phyloP scores from a whole-genome alignment of 2,329 filamentous ascomycete genomes.

The Malbranchea cinnamomea region DNA sequence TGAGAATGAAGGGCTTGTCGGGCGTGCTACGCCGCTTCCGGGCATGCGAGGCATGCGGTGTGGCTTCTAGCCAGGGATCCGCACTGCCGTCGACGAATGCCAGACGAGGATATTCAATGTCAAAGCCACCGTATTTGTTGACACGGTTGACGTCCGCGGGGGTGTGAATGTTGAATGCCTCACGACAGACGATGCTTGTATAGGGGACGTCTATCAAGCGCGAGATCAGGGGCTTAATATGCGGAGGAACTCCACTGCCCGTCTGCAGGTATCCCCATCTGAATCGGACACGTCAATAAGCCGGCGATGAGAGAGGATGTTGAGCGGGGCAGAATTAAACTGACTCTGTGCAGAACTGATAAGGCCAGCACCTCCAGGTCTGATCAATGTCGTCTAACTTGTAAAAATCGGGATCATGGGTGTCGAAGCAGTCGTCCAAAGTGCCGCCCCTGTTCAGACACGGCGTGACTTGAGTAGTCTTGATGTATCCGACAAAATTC shows the following conservation, averaged over 20 bases:
- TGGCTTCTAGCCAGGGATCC: slow-evolving; percentile 67
- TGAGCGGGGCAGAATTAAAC: too few relatives aligned
- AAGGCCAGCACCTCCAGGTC: slow-evolving; percentile 40
- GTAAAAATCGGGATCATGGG: slow-evolving; percentile 34
- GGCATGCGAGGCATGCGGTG: slow-evolving; percentile 51
- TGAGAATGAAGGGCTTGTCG: slow-evolving; percentile 57
- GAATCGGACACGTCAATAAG: slow-evolving; percentile 1
- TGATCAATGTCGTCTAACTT: slow-evolving; percentile 28
- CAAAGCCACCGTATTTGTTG: slow-evolving; percentile 63
- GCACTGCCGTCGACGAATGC: slow-evolving; percentile 63
- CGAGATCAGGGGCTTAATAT: slow-evolving; percentile 55
- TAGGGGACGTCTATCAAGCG: slow-evolving; percentile 53
- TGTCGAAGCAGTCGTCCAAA: slow-evolving; percentile 38
- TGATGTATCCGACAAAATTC: slow-evolving; percentile 43
- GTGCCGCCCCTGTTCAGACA: slow-evolving; percentile 23
- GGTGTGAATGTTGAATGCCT: slow-evolving; percentile 53
- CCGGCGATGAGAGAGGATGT: not conserved
- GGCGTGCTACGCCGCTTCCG: slow-evolving; percentile 43
- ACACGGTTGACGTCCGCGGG: slow-evolving; percentile 49
- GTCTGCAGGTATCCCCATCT: slow-evolving; percentile 70
- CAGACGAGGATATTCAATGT: slow-evolving; percentile 58
- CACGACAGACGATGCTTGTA: slow-evolving; percentile 45
- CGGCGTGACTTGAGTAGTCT: slow-evolving; percentile 25
- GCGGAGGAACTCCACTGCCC: slow-evolving; percentile 50
- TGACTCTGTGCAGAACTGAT: slow-evolving; percentile 39